These are phyloP conservation scores for Lasiosphaeria miniovina DNA, from an alignment of 495 filamentous ascomycete species.

Conservation along the genomic window DNA sequence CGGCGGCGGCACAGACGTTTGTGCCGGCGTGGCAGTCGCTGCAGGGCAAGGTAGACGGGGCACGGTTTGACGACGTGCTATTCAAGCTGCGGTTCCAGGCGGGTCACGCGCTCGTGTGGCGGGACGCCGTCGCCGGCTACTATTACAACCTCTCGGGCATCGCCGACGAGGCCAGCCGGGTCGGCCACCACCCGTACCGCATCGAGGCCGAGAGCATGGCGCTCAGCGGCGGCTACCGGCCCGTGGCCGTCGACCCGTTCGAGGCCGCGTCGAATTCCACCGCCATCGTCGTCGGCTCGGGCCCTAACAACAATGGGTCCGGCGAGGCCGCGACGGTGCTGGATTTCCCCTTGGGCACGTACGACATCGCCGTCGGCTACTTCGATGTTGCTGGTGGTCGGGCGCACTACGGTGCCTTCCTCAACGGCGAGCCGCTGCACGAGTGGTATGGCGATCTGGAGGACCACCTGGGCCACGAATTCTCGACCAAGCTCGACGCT, in stretches of 20 bases:
- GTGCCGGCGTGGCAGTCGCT: conserved; percentile 51
- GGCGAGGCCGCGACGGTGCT: conserved; percentile 51
- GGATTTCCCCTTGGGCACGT: conserved; percentile 47
- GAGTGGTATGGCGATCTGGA: conserved; percentile 58
- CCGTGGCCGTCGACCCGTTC: conserved; percentile 49
- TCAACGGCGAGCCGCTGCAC: conserved; percentile 52
- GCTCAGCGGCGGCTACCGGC: conserved; percentile 49
- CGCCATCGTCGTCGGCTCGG: conserved; percentile 25
- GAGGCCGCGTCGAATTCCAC: conserved; percentile 48
- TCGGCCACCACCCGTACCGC: conserved; percentile 57
- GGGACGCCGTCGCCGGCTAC: conserved; percentile 61
- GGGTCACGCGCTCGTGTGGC: conserved; percentile 67
- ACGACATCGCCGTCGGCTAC: conserved; percentile 64
- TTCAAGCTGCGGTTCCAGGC: conserved; percentile 62
- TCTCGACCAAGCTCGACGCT: conserved; percentile 57
- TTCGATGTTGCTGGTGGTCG: conserved; percentile 60
- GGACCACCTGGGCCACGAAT: conserved; percentile 53
- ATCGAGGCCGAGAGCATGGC: conserved; percentile 65
- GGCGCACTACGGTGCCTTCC: conserved; percentile 46
- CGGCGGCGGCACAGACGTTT: conserved; percentile 58
- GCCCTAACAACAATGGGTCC: conserved; percentile 38
- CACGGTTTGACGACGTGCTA: conserved; percentile 57
- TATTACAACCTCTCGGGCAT: conserved; percentile 60
- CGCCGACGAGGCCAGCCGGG: conserved; percentile 51
- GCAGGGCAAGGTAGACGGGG: conserved; percentile 54